Base-by-base conservation (phyloP, 805 yeast species). In the Ogataea methylovora region DNA sequence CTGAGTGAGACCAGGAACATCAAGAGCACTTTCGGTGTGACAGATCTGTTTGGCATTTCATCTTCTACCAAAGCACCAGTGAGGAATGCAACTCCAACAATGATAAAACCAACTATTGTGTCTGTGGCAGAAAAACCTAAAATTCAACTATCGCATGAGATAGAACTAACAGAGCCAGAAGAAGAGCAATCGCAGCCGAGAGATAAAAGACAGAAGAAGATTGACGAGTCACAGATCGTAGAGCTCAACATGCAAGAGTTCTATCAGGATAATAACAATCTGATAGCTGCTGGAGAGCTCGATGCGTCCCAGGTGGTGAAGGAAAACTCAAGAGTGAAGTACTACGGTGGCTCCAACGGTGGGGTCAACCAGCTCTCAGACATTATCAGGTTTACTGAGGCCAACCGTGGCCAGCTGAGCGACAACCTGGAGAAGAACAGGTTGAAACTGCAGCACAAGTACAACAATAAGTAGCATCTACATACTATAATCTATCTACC, bases 221-320 rank as follows among this genome's bases (percentile, higher is more conserved):
- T 38, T 17, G 51, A 42, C 21, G 39, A 39, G n/a, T 32, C 56
- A 10, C 38, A 55, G 12, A 42, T 61, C 10, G 30, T 56, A 8
- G 68, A 65, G 15, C 52, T 64, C 38, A 48, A 53, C 35, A 54
- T 67, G 43, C 55, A 51, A 32, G 51, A 58, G 10, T 67, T 65
- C 37, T 68, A 68, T 36, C 33, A 44, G 10, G 38, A 48, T 19
- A 65, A 67, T 38, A 51, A 48, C 19, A 29, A 45, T 12, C 41
- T 54, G 25, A 55, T 55, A 11, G 44, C 41, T 18, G 33, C 44
- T 1, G 72, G 70, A 1, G 51, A 52, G 16, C 46, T 63, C 24
- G 55, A 60, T 39, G 39, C 43, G 18, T 37, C 40, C 1, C 44
- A 44, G 10, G 37, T 43, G 11, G 37, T 42, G 15, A 39, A 32